Evolutionary conservation across 345 rosid genomes (phyloP), one percentile per base, ranked within the genome.

Genomic region (Linum trigynum): DNA sequence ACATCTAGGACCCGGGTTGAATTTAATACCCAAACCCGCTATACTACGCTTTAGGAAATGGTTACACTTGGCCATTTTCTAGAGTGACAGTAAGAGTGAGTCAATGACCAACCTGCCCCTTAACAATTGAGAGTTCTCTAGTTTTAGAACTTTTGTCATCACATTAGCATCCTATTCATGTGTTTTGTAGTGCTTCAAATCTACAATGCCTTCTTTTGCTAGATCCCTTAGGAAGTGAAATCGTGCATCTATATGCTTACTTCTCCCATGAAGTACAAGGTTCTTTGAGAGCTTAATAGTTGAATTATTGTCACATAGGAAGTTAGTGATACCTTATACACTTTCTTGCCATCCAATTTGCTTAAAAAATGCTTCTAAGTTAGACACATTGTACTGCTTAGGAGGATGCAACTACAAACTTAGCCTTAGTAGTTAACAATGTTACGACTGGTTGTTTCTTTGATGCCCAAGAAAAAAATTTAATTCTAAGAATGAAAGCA

Each of bases 221-320:
- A 37, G 64, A 5, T 38, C 64, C 4, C 4, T 7, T 4, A 38
- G 0, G 35, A 61, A 61, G 35, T 38, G 45, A 6, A 61, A 61
- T 39, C 45, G 12, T 8, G 35, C 17, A 61, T 61, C 64, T 17
- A 61, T 61, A 39, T 61, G 64, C 43, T 61, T 61, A 3, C 64
- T 61, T 61, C 23, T 7, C 10, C 23, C 45, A 3, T 61, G 64
- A 4, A 61, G 7, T 6, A 38, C 23, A 7, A 0, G 64, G 36
- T 38, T 38, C 8, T 6, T 2, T 5, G 64, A 37, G 38, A 61
- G 64, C 23, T 61, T 36, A 37, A 61, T 61, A 23, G 45, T 39
- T 36, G 45, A 61, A 7, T n/a, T 61, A 15, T 61, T 38, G 23
- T 61, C 23, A 61, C 64, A 61, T 9, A 9, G 45, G 36, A 5